These are phyloP conservation scores for Ophiostoma sp. DNA, from an alignment of 2,329 filamentous ascomycete species.

Conservation along the genomic window DNA sequence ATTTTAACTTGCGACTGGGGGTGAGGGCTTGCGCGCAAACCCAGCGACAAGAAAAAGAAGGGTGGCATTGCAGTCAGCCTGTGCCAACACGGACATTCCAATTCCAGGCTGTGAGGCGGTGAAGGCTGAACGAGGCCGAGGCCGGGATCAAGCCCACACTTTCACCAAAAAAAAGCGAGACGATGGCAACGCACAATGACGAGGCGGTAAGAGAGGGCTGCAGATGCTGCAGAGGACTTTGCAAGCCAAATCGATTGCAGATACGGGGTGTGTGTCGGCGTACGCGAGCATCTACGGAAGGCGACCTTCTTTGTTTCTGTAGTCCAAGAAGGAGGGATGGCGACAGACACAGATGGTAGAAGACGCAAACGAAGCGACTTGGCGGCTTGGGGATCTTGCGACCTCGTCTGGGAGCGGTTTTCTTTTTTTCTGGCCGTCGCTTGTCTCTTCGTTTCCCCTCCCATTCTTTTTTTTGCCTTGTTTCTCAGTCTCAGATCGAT, in stretches of 20 bases:
- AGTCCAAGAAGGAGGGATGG: background rate
- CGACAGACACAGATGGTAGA: background rate
- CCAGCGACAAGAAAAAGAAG: slow-evolving; percentile 13
- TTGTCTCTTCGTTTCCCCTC: background rate
- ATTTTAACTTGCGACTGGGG: background rate
- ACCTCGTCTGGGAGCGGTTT: background rate
- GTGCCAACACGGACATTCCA: slow-evolving; percentile 6
- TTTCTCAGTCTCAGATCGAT: background rate
- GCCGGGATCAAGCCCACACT: background rate
- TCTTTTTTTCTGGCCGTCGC: background rate
- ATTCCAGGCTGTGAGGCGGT: slow-evolving; percentile 16
- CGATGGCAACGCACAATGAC: slow-evolving; percentile 21
- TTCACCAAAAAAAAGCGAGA: slow-evolving; percentile 13
- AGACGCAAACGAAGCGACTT: background rate
- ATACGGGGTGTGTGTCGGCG: background rate
- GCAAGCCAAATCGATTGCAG: background rate
- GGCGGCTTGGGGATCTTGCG: background rate
- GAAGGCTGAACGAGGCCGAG: slow-evolving; percentile 18
- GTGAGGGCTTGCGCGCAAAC: background rate
- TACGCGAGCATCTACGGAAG: background rate
- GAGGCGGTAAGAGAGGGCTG: slow-evolving; percentile 24
- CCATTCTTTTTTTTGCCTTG: background rate
- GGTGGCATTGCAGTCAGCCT: slow-evolving; percentile 24
- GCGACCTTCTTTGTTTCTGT: background rate
- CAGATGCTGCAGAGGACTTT: background rate